A percentile compares a stretch with the other conserved stretches of the same genome.
Conservation (phyloP, 306 rosid species). For the Cicer judaicum region DNA sequence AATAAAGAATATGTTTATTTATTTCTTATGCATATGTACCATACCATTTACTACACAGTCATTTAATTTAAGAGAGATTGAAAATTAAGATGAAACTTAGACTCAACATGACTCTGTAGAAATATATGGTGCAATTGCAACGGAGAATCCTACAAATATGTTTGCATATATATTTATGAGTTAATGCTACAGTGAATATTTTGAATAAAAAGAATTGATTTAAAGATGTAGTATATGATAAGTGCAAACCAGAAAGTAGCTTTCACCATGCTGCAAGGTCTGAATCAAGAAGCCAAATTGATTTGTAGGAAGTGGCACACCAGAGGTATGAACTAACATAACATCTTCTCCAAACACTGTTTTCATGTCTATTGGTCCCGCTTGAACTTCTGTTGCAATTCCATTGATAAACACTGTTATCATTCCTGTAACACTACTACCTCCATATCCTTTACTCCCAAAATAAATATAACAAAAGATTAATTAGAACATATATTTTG, state of each 20-base stretch:
- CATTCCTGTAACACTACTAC: slow-evolving; percentile 48
- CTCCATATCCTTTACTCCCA: slow-evolving; percentile 19
- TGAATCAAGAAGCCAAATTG: slow-evolving; percentile 75
- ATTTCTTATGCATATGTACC: too few relatives aligned
- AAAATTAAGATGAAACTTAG: too few relatives aligned
- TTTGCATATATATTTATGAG: too few relatives aligned
- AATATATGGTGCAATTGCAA: too few relatives aligned
- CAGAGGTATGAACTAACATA: slow-evolving; percentile 79
- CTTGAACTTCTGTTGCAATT: slow-evolving; percentile 71
- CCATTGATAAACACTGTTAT: slow-evolving; percentile 87
- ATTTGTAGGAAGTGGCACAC: slow-evolving; percentile 69
- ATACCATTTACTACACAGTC: too few relatives aligned
- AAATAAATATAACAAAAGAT: background rate
- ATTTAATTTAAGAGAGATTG: too few relatives aligned
- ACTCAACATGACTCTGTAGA: too few relatives aligned
- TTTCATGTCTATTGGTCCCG: slow-evolving; percentile 69
- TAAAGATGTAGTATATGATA: background rate
- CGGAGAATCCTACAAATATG: too few relatives aligned
- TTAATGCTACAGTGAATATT: too few relatives aligned
- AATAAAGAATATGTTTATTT: too few relatives aligned
- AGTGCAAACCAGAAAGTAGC: slow-evolving; percentile 76
- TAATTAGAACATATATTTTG: background rate
- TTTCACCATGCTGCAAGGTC: slow-evolving; percentile 78
- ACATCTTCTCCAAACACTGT: slow-evolving; percentile 72
- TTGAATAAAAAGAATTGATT: background rate